Base-by-base conservation (phyloP, 805 yeast species). In the Myxozyma neotropica region DNA sequence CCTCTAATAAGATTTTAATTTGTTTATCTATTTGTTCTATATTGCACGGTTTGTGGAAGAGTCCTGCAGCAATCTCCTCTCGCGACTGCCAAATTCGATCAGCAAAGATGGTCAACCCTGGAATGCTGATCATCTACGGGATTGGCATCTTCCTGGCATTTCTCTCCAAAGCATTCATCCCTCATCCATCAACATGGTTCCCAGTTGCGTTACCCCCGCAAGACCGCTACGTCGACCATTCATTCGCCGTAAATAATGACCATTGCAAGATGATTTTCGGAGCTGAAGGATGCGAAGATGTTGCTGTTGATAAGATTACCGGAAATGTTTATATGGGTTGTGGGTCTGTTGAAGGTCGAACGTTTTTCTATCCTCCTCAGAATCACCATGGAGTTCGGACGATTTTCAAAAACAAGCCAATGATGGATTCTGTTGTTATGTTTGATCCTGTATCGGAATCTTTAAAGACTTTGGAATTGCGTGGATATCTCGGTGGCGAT, bases 211-310 rank as follows among this genome's bases (percentile, higher is more conserved):
- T 29, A 17, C 39, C 47, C 3, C 46, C 49, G 27, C 39, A 38
- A 17, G 47, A 54, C 42, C 47, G 49, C 31, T 40, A 54, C 48
- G 48, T 50, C 33, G 45, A 36, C 17, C 19, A 6, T 5, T 27
- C 53, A 27, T 13, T 35, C 19, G 51, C 49, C 13, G 40, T 55
- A 12, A 50, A 56, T 27, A 45, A 51, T n/a, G 55, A 29, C 44
- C n/a, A 50, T 13, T 56, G 59, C 52, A 27, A 19, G 3, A 29
- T 50, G 7, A 10, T 42, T 26, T 35, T 8, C 15, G 59, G 55
- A 6, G 59, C 52, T 2, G 55, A 56, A 23, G 59, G 49, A 19
- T 56, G 59, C 27, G 59, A 56, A 31, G 59, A 56, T 21, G 45
- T 56, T 21, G 43, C 53, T 2, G 36, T 56, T 12, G 59, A 56